A percentile compares a stretch with the other conserved stretches of the same genome.
Evolutionary conservation across 2,329 filamentous ascomycete genomes (phyloP).

Genomic region (Drechslerella coelobrocha): DNA sequence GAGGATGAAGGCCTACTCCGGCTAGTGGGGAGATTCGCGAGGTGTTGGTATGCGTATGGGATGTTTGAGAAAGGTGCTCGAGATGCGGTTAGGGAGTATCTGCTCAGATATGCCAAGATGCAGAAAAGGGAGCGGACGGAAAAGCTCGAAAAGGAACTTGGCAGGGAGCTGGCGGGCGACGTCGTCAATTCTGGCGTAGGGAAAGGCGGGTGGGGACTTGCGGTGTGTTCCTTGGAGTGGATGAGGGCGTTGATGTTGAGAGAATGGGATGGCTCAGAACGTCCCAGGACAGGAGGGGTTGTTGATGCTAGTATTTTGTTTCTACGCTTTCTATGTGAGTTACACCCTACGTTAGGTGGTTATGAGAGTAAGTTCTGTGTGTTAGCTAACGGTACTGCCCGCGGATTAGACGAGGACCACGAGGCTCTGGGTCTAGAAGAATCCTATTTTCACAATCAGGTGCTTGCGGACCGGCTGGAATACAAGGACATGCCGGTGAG

Average conservation of each 20-base stretch:
- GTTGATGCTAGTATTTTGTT: constrained; percentile 80
- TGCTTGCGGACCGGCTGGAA: constrained; percentile 78
- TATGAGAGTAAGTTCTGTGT: background rate
- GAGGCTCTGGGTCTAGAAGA: constrained; percentile 70
- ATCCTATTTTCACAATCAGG: constrained; percentile 75
- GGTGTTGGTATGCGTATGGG: constrained; percentile 50
- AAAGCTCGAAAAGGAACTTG: constrained; percentile 54
- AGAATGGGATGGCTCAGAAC: constrained; percentile 79
- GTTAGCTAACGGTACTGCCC: constrained; percentile 27
- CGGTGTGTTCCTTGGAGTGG: constrained; percentile 67
- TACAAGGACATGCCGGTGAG: constrained; percentile 74
- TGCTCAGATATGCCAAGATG: constrained; percentile 50
- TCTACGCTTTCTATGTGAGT: constrained; percentile 74
- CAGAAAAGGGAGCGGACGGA: constrained; percentile 21
- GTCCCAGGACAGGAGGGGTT: constrained; percentile 72
- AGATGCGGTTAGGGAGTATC: constrained; percentile 49
- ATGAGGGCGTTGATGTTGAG: constrained; percentile 75
- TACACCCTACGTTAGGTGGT: background rate
- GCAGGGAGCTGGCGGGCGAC: constrained; percentile 61
- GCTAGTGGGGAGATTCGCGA: constrained; percentile 52
- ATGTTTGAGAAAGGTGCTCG: constrained; percentile 37
- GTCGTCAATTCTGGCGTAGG: constrained; percentile 65
- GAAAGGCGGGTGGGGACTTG: constrained; percentile 61
- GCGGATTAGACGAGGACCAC: constrained; percentile 66
- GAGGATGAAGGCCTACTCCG: constrained; percentile 55